These are phyloP conservation scores for Hypoxylon sp. DNA, from an alignment of 2,329 filamentous ascomycete species.

Conservation along the genomic window DNA sequence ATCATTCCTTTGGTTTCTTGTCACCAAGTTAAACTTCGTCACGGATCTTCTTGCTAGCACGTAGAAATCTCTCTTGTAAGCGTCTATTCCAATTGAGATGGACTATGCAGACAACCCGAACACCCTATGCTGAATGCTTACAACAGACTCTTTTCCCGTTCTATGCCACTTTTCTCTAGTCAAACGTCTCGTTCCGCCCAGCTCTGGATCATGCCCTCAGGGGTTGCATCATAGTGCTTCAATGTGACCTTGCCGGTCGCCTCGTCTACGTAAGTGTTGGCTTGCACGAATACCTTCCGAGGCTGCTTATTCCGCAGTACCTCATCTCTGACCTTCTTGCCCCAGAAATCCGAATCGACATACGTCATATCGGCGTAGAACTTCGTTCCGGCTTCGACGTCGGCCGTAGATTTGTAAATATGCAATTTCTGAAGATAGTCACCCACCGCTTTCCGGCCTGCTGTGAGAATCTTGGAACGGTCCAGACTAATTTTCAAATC, in stretches of 20 bases:
- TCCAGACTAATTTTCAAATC: conserved; percentile 88
- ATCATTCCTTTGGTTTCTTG: background rate
- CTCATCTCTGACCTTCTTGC: conserved; percentile 80
- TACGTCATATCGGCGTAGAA: conserved; percentile 88
- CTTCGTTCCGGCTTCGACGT: conserved; percentile 80
- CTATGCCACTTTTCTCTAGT: conserved; percentile 22
- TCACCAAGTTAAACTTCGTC: background rate
- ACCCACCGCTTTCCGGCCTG: conserved; percentile 85
- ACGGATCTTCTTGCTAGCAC: background rate
- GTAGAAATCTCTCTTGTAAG: background rate
- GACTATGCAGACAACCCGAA: conserved; percentile 6
- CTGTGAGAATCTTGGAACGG: conserved; percentile 86
- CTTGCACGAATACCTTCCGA: conserved; percentile 94
- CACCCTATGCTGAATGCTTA: conserved; percentile 21
- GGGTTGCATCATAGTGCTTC: conserved; percentile 87
- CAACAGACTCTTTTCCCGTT: conserved; percentile 22
- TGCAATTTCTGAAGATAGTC: conserved; percentile 92
- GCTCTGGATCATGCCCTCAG: conserved; percentile 86
- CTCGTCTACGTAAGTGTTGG: conserved; percentile 83
- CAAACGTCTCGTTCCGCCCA: conserved; percentile 75
- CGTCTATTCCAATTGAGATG: conserved; percentile 8
- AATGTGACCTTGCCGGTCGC: conserved; percentile 78
- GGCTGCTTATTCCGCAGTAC: conserved; percentile 84
- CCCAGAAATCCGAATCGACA: conserved; percentile 87
- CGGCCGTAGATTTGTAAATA: conserved; percentile 91